phyloP scores from a whole-genome alignment of 441 rosid genomes.

The Erodium moschatum region DNA sequence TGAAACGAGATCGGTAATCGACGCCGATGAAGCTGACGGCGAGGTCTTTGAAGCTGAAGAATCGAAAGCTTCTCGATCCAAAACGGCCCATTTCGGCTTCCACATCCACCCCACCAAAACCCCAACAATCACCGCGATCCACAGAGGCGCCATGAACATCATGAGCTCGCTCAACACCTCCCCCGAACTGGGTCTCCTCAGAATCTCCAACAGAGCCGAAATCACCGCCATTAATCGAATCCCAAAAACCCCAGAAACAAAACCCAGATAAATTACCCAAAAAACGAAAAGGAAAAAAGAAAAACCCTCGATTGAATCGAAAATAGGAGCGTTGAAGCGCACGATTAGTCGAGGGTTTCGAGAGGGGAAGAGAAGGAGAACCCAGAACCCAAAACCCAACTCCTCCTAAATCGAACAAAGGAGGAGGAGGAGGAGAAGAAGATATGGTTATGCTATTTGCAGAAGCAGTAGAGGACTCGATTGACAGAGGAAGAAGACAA shows the following conservation, averaged over 20 bases:
- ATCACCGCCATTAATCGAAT: conserved; percentile 36
- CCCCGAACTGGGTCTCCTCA: conserved; percentile 34
- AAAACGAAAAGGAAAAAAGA: neutral
- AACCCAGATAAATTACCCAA: neutral
- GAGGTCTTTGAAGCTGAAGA: conserved; percentile 9
- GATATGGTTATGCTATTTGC: conserved; percentile 13
- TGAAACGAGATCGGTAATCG: conserved; percentile 15
- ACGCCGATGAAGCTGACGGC: neutral
- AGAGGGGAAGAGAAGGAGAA: conserved; percentile 3
- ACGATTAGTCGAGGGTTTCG: conserved; percentile 34
- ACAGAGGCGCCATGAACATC: conserved; percentile 47
- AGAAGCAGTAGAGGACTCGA: neutral
- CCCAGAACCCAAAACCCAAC: conserved; percentile 6
- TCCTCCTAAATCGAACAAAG: neutral
- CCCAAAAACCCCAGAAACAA: neutral
- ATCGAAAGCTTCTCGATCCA: conserved; percentile 32
- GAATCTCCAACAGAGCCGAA: conserved; percentile 36
- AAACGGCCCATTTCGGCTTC: conserved; percentile 81
- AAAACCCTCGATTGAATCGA: conserved; percentile 39
- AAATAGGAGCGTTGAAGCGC: conserved; percentile 31
- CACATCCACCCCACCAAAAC: conserved; percentile 84
- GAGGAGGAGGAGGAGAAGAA: neutral
- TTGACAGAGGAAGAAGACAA: neutral
- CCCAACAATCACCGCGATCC: conserved; percentile 68
- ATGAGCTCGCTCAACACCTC: conserved; percentile 39